Percentiles rank a stretch among this genome's conserved stretches.
phyloP scores from a whole-genome alignment of 2,329 filamentous ascomycete genomes.

The Colletotrichum sojae region DNA sequence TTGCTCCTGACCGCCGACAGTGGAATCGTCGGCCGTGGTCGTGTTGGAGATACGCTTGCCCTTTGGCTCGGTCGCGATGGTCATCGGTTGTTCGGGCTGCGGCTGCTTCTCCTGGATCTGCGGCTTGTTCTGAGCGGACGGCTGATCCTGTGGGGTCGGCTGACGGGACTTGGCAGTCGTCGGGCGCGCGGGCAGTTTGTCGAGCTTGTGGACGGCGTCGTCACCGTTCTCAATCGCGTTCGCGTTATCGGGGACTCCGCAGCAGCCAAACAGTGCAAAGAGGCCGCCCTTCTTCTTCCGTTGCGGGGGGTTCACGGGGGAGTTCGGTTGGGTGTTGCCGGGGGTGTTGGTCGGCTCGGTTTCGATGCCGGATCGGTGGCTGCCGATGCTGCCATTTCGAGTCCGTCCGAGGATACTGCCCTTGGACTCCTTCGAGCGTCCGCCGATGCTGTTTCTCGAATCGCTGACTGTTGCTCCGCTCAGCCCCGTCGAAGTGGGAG shows the following conservation, averaged over 20 bases:
- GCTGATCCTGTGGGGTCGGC: slow-evolving; percentile 63
- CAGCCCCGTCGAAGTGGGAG: slow-evolving; percentile 71
- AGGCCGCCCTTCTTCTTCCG: slow-evolving; percentile 71
- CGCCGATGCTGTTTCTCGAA: slow-evolving; percentile 73
- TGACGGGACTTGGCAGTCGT: slow-evolving; percentile 69
- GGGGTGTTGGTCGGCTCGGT: slow-evolving; percentile 66
- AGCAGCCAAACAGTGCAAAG: slow-evolving; percentile 76
- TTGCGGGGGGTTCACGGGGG: slow-evolving; percentile 64
- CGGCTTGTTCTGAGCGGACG: slow-evolving; percentile 54
- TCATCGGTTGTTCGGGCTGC: slow-evolving; percentile 51
- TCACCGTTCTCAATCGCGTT: slow-evolving; percentile 67
- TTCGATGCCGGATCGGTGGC: slow-evolving; percentile 69
- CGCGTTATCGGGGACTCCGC: slow-evolving; percentile 73
- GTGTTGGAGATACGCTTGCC: slow-evolving; percentile 63
- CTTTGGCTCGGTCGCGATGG: slow-evolving; percentile 52
- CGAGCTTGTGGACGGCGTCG: slow-evolving; percentile 69
- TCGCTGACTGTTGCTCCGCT: slow-evolving; percentile 73
- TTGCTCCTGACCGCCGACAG: slow-evolving; percentile 56
- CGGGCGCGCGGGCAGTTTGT: slow-evolving; percentile 69
- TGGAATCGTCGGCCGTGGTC: slow-evolving; percentile 63
- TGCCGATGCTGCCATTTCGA: slow-evolving; percentile 78
- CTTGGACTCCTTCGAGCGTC: slow-evolving; percentile 76
- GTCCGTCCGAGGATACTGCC: slow-evolving; percentile 74
- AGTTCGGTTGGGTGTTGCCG: slow-evolving; percentile 66
- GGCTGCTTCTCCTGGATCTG: slow-evolving; percentile 66